Percentiles rank a stretch among this genome's conserved stretches.
phyloP scores from a whole-genome alignment of 2,329 filamentous ascomycete genomes.

The Colletotrichum sp. region DNA sequence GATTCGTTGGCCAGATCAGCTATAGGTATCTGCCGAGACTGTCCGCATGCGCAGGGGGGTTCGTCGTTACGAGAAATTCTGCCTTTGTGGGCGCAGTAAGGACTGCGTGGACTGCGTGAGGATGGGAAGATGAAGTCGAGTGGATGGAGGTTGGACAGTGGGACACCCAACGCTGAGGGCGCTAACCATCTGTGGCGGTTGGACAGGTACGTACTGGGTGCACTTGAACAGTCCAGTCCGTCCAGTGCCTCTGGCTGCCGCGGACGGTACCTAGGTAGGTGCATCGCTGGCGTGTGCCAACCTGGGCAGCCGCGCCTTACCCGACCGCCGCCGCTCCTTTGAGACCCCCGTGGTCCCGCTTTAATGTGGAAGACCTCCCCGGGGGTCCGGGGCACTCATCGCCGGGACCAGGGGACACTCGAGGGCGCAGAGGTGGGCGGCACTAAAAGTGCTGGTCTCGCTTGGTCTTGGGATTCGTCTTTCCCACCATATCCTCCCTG shows the following conservation, averaged over 20 bases:
- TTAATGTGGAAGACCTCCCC: neutral
- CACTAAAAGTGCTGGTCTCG: conserved; percentile 2
- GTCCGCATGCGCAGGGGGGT: neutral
- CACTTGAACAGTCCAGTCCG: neutral
- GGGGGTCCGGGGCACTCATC: conserved; percentile 12
- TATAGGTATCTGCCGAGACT: neutral
- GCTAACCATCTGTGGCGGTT: neutral
- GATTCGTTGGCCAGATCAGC: neutral
- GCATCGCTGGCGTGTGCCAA: neutral
- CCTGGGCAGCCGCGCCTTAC: neutral
- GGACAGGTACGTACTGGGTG: neutral
- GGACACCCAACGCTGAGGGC: neutral
- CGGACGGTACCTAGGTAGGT: neutral
- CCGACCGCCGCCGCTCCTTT: conserved; percentile 8
- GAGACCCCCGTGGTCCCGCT: neutral
- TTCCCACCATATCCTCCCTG: neutral
- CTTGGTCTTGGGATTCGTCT: conserved; percentile 1
- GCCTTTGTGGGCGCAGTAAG: neutral
- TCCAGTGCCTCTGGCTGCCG: neutral
- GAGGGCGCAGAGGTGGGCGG: neutral
- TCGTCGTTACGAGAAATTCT: neutral
- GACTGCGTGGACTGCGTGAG: neutral
- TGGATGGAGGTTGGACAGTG: neutral
- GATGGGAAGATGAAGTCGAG: neutral
- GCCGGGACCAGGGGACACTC: conserved; percentile 13